Base-by-base conservation (phyloP, 345 rosid genomes). In the Reutealis trisperma region DNA sequence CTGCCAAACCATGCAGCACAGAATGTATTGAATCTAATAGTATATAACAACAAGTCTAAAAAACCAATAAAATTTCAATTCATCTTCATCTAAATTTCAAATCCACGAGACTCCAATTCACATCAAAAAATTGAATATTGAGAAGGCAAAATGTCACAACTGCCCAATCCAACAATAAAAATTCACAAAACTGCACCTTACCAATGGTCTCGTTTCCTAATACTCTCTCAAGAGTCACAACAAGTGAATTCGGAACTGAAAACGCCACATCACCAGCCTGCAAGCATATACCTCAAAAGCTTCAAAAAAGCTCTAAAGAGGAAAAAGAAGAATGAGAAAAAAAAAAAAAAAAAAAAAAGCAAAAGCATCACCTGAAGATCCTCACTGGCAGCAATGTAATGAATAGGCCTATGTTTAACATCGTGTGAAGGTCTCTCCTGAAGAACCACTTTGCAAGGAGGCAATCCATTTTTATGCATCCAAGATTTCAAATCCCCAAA, bases 221-320 rank as follows among this genome's bases (percentile, higher is more conserved):
- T 5, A 95, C 99, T 89, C 99, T 89, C 82, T 93, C 99, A 2
- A 95, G 93, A 25, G 99, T 95, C 78, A 93, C 99, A 44, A 95
- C 93, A 83, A 95, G 80, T 11, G 97, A 89, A 80, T 90, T 85
- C 22, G 97, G 97, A 76, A 95, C 97, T 12, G 92, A 95, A 83
- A 93, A 90, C 8, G 91, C 98, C 65, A 89, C 94, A 74, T 90
- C 99, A 24, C 96, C 98, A 18, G 83, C 91, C 97, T 92, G 85
- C 45, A 76, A 58, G 2, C 9, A 27, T 8, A 55, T 52, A 76
- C 37, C 70, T 15, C 70, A 3, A 70, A 30, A n/a, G 70, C 58
- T 45, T 27, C 72, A 21, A 27, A 8, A 24, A 75, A 75, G 24
- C 24, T 32, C 47, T 18, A 37, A 66, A 69, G 71, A 37, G 42